These are phyloP conservation scores for Neofusicoccum parvum DNA, from an alignment of 2,329 filamentous ascomycete species.

Conservation along the genomic window DNA sequence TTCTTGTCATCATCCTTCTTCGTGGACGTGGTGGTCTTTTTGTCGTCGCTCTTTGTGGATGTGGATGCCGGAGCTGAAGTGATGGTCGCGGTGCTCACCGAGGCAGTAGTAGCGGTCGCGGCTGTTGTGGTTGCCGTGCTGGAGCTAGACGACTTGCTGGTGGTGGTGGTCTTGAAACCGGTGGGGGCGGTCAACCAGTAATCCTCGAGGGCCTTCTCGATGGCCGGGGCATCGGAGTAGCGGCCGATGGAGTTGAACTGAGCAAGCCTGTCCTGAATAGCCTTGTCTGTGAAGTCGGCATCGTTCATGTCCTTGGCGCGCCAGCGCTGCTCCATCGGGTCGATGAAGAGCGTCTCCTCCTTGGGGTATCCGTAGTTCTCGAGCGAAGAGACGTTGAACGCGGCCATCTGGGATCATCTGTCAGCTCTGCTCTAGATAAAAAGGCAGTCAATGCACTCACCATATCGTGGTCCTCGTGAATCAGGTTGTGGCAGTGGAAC, in stretches of 20 bases:
- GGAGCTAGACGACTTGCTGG: no score
- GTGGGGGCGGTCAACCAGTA: conserved; percentile 28
- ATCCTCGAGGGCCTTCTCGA: conserved; percentile 32
- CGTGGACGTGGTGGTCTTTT: not conserved
- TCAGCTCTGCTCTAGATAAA: not conserved
- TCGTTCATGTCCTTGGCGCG: conserved; percentile 30
- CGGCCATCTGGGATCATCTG: conserved; percentile 42
- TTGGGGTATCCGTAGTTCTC: conserved; percentile 33
- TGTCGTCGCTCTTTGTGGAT: not conserved
- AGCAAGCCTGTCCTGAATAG: conserved; percentile 33
- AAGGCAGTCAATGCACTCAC: conserved; percentile 24
- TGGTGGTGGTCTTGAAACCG: not conserved
- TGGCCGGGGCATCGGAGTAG: conserved; percentile 29
- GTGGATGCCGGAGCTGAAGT: not conserved
- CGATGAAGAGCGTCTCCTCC: conserved; percentile 35
- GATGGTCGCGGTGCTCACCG: not conserved
- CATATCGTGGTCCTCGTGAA: conserved; percentile 46
- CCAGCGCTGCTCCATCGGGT: conserved; percentile 34
- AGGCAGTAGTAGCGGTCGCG: no score
- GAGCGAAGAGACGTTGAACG: conserved; percentile 46
- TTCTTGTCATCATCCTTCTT: no score
- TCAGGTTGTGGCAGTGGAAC: conserved; percentile 51
- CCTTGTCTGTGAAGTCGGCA: conserved; percentile 30
- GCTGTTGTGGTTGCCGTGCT: no score
- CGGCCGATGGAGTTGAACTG: conserved; percentile 36